Conservation (phyloP, 1,284 basidiomycete species). For the Exobasidium cylindrosporum region DNA sequence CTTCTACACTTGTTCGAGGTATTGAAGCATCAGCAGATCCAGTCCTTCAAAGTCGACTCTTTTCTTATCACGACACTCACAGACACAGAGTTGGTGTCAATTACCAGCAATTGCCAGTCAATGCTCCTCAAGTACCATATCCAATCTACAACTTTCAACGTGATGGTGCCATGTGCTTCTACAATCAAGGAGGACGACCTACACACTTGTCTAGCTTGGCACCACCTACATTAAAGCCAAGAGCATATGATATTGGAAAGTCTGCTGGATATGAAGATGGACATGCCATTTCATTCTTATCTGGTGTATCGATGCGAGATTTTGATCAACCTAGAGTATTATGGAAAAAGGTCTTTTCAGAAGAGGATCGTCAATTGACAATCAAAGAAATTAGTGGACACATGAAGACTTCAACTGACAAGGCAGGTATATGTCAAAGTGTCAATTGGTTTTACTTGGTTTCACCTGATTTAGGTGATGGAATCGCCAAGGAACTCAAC, state of each 20-base stretch:
- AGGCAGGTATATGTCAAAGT: slow-evolving; percentile 23
- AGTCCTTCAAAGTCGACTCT: slow-evolving; percentile 45
- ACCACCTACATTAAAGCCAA: slow-evolving; percentile 25
- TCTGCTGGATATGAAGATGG: slow-evolving; percentile 56
- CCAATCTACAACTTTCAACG: slow-evolving; percentile 38
- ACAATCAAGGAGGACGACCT: slow-evolving; percentile 39
- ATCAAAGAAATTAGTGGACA: slow-evolving; percentile 32
- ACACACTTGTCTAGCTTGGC: slow-evolving; percentile 33
- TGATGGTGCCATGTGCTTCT: slow-evolving; percentile 33
- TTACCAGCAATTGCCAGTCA: slow-evolving; percentile 35
- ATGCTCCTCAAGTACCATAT: slow-evolving; percentile 20
- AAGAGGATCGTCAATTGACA: slow-evolving; percentile 50
- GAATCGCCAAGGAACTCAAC: slow-evolving; percentile 31
- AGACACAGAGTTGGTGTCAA: slow-evolving; percentile 64
- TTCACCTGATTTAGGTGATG: slow-evolving; percentile 26
- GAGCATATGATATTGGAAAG: slow-evolving; percentile 24
- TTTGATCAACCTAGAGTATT: slow-evolving; percentile 84
- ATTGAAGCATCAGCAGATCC: slow-evolving; percentile 43
- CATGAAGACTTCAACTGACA: slow-evolving; percentile 30
- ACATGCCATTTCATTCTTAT: slow-evolving; percentile 70
- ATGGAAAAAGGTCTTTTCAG: slow-evolving; percentile 73
- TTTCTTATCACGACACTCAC: slow-evolving; percentile 75
- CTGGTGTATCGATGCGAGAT: slow-evolving; percentile 66
- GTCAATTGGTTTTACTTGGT: slow-evolving; percentile 40
- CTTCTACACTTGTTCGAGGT: slow-evolving; percentile 35